These are phyloP conservation scores for Discostella stelligera DNA, from an alignment of 352 stramenopile species.

Conservation along the genomic window DNA sequence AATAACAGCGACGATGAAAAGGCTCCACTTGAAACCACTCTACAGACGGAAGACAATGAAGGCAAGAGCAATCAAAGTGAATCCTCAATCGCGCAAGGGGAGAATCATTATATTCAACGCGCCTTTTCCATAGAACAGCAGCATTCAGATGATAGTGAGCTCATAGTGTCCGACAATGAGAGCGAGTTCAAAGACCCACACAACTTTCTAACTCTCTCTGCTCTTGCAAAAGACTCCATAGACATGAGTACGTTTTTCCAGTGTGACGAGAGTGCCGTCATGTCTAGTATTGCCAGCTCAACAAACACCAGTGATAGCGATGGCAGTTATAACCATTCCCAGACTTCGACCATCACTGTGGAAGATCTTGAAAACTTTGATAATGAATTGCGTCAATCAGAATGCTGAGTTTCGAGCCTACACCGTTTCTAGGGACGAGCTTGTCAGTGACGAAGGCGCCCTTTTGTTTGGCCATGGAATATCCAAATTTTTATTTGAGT, in stretches of 20 bases:
- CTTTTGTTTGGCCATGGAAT: no score
- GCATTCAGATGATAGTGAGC: not conserved
- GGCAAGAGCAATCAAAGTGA: not conserved
- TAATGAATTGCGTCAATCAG: constrained; percentile 4
- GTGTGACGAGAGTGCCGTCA: not conserved
- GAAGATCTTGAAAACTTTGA: constrained; percentile 14
- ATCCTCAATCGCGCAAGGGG: not conserved
- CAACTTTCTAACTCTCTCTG: not conserved
- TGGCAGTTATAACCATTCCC: not conserved
- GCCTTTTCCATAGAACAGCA: no score
- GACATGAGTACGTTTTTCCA: not conserved
- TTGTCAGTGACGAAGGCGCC: no score
- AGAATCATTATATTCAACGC: not conserved
- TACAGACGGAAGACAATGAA: not conserved
- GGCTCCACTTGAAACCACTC: not conserved
- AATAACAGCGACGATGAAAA: not conserved
- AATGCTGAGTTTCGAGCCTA: no score
- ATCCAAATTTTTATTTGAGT: no score
- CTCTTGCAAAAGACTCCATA: not conserved
- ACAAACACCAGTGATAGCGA: not conserved
- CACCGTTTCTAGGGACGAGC: no score
- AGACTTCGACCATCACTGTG: not conserved
- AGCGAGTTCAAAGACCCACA: not conserved
- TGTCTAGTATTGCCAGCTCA: not conserved
- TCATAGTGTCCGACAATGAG: not conserved